Conservation (phyloP, 352 stramenopile genomes). For the Globisporangium viniferum region DNA sequence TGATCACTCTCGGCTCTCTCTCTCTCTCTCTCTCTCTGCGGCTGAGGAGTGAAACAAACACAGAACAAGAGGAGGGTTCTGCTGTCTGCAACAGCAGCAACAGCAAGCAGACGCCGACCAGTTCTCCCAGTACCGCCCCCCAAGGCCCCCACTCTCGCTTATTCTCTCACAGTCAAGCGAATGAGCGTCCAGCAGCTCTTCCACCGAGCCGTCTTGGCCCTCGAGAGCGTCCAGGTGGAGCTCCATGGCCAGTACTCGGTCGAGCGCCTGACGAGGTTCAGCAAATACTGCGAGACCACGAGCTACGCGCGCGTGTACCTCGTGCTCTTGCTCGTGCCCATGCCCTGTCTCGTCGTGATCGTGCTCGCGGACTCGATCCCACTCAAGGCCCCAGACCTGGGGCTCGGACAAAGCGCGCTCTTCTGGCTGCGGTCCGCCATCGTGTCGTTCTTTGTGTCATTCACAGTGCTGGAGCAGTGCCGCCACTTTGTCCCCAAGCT, state of each 20-base stretch:
- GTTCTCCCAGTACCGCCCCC: too few species aligned
- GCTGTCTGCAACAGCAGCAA: too few species aligned
- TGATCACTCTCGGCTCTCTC: too few species aligned
- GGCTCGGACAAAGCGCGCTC: constrained; percentile 13
- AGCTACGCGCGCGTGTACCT: neutral
- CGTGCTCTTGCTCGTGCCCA: neutral
- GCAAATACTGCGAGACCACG: neutral
- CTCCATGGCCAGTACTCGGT: constrained; percentile 21
- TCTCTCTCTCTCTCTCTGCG: too few species aligned
- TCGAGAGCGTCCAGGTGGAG: constrained; percentile 18
- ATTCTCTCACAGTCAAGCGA: too few species aligned
- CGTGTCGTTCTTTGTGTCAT: constrained; percentile 18
- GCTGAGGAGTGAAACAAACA: too few species aligned
- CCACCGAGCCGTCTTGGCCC: neutral
- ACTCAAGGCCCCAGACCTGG: constrained; percentile 13
- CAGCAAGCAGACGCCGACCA: too few species aligned
- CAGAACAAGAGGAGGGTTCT: too few species aligned
- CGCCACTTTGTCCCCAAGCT: constrained; percentile 18
- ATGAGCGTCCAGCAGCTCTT: neutral
- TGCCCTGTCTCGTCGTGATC: constrained; percentile 20
- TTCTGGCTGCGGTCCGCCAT: constrained; percentile 23
- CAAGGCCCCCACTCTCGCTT: too few species aligned
- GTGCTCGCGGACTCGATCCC: constrained; percentile 18
- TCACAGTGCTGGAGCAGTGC: constrained; percentile 23
- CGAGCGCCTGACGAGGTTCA: constrained; percentile 3